A percentile compares a stretch with the other conserved stretches of the same genome.
These are phyloP conservation scores for Stagonosporopsis rhizophila DNA, from an alignment of 2,329 filamentous ascomycete species.

Conservation along the genomic window DNA sequence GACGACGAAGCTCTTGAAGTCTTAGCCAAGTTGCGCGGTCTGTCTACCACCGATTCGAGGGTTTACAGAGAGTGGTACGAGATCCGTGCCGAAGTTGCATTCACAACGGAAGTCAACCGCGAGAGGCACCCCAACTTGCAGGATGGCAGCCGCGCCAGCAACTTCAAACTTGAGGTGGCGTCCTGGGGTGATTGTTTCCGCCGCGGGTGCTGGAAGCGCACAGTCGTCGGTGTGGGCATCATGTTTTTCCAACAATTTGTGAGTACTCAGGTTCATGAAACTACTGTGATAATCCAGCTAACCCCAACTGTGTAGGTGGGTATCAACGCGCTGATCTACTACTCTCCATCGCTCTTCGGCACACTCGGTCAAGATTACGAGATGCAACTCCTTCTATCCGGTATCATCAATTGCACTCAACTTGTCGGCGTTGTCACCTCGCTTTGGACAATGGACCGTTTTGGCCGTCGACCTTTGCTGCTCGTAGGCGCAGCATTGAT, in stretches of 20 bases:
- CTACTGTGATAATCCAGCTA: neutral
- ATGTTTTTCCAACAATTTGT: slow-evolving; percentile 51
- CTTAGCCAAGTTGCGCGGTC: slow-evolving; percentile 58
- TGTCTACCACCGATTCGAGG: slow-evolving; percentile 58
- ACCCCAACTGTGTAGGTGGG: neutral
- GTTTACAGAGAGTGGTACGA: slow-evolving; percentile 62
- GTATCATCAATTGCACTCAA: slow-evolving; percentile 64
- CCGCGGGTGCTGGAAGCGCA: slow-evolving; percentile 54
- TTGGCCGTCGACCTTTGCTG: slow-evolving; percentile 51
- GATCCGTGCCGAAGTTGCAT: slow-evolving; percentile 62
- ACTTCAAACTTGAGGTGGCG: slow-evolving; percentile 54
- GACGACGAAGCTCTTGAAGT: slow-evolving; percentile 58
- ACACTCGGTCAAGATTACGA: slow-evolving; percentile 64
- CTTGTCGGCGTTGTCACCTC: slow-evolving; percentile 51
- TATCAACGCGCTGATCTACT: slow-evolving; percentile 60
- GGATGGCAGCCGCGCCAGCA: slow-evolving; percentile 38
- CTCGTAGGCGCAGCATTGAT: slow-evolving; percentile 56
- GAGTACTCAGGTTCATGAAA: slow-evolving; percentile 42
- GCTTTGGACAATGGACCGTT: slow-evolving; percentile 54
- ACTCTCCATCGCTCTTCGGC: slow-evolving; percentile 66
- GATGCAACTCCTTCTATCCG: slow-evolving; percentile 66
- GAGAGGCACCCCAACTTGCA: slow-evolving; percentile 49
- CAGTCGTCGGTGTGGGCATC: slow-evolving; percentile 50
- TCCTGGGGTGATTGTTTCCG: slow-evolving; percentile 59
- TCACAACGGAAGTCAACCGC: slow-evolving; percentile 56